Evolutionary conservation across 148 eudicot genomes (phyloP).

Genomic region (Amaranthus hypochondriacus): DNA sequence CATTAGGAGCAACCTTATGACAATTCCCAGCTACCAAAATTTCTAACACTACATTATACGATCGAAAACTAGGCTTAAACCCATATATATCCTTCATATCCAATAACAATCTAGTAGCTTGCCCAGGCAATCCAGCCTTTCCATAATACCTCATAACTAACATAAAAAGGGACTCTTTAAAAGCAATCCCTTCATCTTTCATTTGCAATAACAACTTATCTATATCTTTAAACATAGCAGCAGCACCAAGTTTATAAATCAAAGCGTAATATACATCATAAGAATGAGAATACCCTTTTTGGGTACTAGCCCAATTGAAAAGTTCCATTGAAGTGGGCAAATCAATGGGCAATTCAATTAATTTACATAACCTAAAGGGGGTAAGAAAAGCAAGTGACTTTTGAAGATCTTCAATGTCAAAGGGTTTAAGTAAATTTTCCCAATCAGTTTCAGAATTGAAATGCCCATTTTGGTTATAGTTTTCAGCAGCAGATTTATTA

Average conservation of each 20-base stretch:
- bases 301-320: conserved; percentile 71
- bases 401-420: conserved; percentile 65
- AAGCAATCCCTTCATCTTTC: conserved; percentile 69
- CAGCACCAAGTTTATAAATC: conserved; percentile 64
- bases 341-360: conserved; percentile 77
- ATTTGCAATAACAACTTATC: conserved; percentile 70
- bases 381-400: conserved; percentile 58
- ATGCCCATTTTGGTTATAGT: conserved; percentile 18
- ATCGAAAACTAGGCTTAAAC: conserved; percentile 59
- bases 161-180: conserved; percentile 65
- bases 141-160: conserved; percentile 74
- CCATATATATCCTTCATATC: conserved; percentile 70
- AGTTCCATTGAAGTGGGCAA: conserved; percentile 69
- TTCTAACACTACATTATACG: conserved; percentile 81
- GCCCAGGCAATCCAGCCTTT: conserved; percentile 80
- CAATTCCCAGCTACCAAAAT: conserved; percentile 71
- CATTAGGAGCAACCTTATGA: conserved; percentile 63
- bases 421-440: conserved; percentile 79
- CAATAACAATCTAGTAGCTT: conserved; percentile 79
- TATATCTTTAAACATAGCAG: conserved; percentile 55
- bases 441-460: conserved; percentile 53
- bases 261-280: conserved; percentile 76
- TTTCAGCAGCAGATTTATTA: conserved; percentile 1
- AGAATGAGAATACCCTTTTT: conserved; percentile 66
- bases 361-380: conserved; percentile 62